These are phyloP conservation scores for Paspalum vaginatum DNA, from an alignment of 176 grass and related monocot species.

Conservation along the genomic window DNA sequence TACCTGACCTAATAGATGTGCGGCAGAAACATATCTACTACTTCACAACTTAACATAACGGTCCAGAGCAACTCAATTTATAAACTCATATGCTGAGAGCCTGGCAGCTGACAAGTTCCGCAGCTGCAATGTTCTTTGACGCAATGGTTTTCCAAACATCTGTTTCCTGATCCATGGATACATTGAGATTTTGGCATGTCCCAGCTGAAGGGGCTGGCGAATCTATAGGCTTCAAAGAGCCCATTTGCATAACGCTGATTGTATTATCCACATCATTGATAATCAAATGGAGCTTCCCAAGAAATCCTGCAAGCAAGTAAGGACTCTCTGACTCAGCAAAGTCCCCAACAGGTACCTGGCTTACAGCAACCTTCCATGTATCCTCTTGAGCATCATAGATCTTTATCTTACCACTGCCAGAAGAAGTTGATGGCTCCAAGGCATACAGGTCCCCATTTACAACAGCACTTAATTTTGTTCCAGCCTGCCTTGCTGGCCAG, in stretches of 20 bases:
- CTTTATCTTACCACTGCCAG: constrained; percentile 66
- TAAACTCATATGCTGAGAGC: constrained; percentile 58
- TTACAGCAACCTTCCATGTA: constrained; percentile 64
- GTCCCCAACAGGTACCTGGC: constrained; percentile 57
- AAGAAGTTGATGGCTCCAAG: constrained; percentile 69
- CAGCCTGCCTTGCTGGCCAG: constrained; percentile 79
- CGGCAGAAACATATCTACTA: constrained; percentile 15
- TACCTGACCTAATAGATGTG: constrained; percentile 8
- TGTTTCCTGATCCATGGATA: constrained; percentile 28
- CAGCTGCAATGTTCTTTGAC: constrained; percentile 50
- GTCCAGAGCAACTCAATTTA: neutral
- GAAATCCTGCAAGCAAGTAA: constrained; percentile 61
- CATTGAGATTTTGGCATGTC: constrained; percentile 36
- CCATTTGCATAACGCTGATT: constrained; percentile 52
- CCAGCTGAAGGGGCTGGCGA: constrained; percentile 6
- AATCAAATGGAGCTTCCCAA: constrained; percentile 78
- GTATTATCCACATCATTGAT: constrained; percentile 51
- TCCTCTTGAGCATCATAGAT: constrained; percentile 71
- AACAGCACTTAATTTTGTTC: constrained; percentile 68
- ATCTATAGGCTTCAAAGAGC: constrained; percentile 20
- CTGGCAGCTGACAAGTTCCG: constrained; percentile 80
- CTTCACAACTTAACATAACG: constrained; percentile 1
- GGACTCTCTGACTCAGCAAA: constrained; percentile 51
- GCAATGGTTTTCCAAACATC: constrained; percentile 67
- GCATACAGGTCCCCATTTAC: constrained; percentile 68